phyloP scores from a whole-genome alignment of 768 basidiomycete species.

The Sporobolomyces roseus region DNA sequence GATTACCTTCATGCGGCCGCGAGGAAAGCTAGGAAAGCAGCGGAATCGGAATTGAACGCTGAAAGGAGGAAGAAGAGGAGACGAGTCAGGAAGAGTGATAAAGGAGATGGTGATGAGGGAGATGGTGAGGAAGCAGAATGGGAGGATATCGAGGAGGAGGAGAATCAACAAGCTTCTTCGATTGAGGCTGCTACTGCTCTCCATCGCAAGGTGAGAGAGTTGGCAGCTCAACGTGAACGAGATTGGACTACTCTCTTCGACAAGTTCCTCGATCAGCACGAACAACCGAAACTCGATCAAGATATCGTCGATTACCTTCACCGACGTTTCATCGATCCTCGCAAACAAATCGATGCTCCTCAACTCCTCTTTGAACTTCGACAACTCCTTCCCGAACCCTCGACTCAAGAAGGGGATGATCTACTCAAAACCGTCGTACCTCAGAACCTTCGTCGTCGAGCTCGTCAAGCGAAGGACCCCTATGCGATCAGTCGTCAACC shows the following conservation, averaged over 20 bases:
- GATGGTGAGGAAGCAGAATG: conserved; percentile 40
- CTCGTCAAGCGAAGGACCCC: conserved; percentile 23
- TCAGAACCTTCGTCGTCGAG: not conserved
- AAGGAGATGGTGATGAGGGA: not conserved
- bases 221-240: conserved; percentile 58
- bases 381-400: conserved; percentile 16
- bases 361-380: conserved; percentile 38
- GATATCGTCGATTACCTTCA: conserved; percentile 35
- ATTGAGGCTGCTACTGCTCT: conserved; percentile 47
- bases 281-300: conserved; percentile 7
- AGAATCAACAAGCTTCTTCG: not conserved
- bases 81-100: conserved; percentile 1
- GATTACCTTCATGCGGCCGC: conserved; percentile 50
- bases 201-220: conserved; percentile 62
- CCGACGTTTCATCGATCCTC: conserved; percentile 34
- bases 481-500: conserved; percentile 31
- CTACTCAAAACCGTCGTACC: conserved; percentile 23
- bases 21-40: conserved; percentile 45
- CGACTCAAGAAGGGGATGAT: not conserved
- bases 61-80: conserved; percentile 10
- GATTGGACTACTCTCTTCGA: conserved; percentile 64
- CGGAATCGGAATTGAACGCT: conserved; percentile 48
- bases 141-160: conserved; percentile 30
- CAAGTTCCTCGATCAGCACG: conserved; percentile 47
- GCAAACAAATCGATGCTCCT: conserved; percentile 24